Base-by-base conservation (phyloP, 805 yeast species). In the Ogataea parapolymorpha region DNA sequence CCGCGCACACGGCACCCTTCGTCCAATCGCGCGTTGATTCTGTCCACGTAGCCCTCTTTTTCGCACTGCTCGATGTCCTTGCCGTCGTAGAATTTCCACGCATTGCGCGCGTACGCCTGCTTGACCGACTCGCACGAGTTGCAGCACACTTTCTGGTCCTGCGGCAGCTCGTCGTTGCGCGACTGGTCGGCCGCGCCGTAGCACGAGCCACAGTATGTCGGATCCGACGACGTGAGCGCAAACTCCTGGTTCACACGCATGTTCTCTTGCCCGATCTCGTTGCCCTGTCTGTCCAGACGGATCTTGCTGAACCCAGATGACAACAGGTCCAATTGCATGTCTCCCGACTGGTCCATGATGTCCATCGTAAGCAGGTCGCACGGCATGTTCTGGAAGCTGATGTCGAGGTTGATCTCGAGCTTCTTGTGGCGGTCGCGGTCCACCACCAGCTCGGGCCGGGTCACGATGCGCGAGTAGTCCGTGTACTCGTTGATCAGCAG, bases 1-100 rank as follows among this genome's bases (percentile, higher is more conserved):
- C 99, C 99, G 48, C 75, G 73, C 29, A 93, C 72, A 49, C 95
- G 75, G 65, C 99, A 93, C 20, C 99, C 99, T 65, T 91, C 96
- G 42, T 71, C 58, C 39, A 86, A 66, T 53, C 82, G 73, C 12
- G 71, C 74, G 37, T 68, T 71, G 38, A 90, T 62, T 31, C 66
- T 70, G n/a, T 68, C 56, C 20, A 87, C 95, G 61, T 86, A 89
- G 6, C 95, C 93, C 61, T 88, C 96, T 11, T 68, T 69, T 59
- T 87, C 96, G 73, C 99, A 91, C 65, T 91, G 98, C 48, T 80
- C 87, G 44, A 93, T 79, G 44, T 85, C 80, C 41, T 75, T 69
- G 44, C 98, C 98, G 61, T 91, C 98, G 54, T 68, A 84, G 63
- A 93, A 91, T 3, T 84, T 90, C 98, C 98, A 93, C 26, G 78